These are phyloP conservation scores for Metschnikowia orientalis DNA, from an alignment of 805 yeast species.

Conservation along the genomic window DNA sequence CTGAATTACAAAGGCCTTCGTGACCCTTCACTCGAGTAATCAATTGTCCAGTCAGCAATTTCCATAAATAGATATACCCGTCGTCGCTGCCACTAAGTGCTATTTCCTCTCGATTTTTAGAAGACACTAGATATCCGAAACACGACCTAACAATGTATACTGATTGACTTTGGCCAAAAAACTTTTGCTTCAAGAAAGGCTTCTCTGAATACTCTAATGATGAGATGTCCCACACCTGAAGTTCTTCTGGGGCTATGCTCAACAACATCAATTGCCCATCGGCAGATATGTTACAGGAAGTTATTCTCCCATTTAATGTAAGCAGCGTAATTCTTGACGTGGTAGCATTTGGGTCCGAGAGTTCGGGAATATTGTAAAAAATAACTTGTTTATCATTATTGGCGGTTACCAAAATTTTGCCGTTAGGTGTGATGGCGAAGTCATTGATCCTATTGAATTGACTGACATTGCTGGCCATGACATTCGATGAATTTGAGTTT, in stretches of 20 bases:
- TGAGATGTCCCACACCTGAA: constrained; percentile 76
- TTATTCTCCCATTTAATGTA: constrained; percentile 52
- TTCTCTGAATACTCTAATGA: constrained; percentile 25
- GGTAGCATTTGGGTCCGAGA: constrained; percentile 28
- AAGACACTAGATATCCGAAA: constrained; percentile 55
- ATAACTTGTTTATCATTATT: constrained; percentile 59
- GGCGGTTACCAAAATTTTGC: constrained; percentile 56
- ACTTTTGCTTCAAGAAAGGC: constrained; percentile 56
- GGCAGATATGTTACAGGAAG: constrained; percentile 57
- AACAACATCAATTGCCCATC: constrained; percentile 54
- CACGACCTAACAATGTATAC: constrained; percentile 69
- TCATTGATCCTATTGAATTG: constrained; percentile 57
- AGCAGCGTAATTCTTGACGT: constrained; percentile 42
- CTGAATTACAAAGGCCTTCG: constrained; percentile 64
- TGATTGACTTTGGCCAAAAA: constrained; percentile 68
- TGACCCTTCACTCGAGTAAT: constrained; percentile 62
- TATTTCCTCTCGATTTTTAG: constrained; percentile 49
- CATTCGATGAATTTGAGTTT: constrained; percentile 3
- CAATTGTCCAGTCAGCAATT: constrained; percentile 62
- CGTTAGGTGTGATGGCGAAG: constrained; percentile 61
- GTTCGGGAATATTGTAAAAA: constrained; percentile 50
- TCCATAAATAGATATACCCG: constrained; percentile 75
- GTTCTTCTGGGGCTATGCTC: constrained; percentile 67
- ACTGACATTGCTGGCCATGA: constrained; percentile 8
- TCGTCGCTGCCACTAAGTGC: constrained; percentile 83